Evolutionary conservation across 1,284 basidiomycete genomes (phyloP), one percentile per base, ranked within the genome.

Genomic region (Schizophyllum amplum): DNA sequence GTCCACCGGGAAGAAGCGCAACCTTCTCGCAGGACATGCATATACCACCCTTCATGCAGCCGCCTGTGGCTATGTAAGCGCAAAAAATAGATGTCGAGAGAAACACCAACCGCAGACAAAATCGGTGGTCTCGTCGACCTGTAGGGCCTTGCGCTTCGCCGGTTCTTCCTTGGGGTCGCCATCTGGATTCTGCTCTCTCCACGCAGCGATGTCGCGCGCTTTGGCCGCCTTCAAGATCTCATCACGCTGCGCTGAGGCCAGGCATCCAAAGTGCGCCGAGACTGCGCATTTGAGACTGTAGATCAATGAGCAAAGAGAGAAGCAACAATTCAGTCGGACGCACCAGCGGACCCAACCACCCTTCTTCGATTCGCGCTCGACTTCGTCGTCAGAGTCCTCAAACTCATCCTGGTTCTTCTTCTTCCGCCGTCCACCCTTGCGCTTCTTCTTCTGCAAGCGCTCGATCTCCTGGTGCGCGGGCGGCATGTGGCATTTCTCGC

Each of bases 331-430:
- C 47, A n/a, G 27, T n/a, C 59, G 48, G n/a, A 67, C 80, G 57
- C 67, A 90, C 88, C 92, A 94, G 73, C 85, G 80, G 58, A 94
- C 82, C 92, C 92, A 95, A 24, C 92, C 92, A 22, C 89, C 88
- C 48, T 90, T 71, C 4, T 67, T 68, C n/a, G 67, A 70, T 5
- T 83, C 70, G 51, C 74, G 72, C 55, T 84, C 82, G 51, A 83
- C 79, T 24, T 82, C 79, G 23, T 81, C 78, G n/a, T 79, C 80
- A 4, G 81, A 78, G 23, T 77, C 75, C 56, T 78, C 74, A 53
- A 75, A 71, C 55, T 80, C 73, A 57, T 78, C 72, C 21, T 72
- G 71, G 7, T 69, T 71, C 17, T 67, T 67, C 49, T 69, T 75
- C 57, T 75, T 76, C 57, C 69, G 70, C 65, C 71, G 78, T 62